phyloP scores from a whole-genome alignment of 192 early-diverging fungal species.

The Chytriomyces hyalinus region DNA sequence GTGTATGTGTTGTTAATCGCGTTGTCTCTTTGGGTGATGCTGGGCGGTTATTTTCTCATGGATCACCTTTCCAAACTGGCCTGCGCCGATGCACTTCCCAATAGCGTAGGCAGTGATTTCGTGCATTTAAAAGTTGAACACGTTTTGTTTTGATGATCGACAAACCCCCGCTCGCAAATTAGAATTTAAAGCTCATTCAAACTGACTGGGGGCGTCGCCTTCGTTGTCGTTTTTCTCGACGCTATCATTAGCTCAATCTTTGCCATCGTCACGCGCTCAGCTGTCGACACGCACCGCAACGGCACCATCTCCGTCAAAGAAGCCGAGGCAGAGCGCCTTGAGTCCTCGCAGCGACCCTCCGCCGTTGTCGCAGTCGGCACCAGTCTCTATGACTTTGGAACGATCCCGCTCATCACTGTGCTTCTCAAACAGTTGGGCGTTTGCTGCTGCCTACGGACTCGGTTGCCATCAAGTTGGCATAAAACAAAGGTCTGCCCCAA shows the following conservation, averaged over 20 bases:
- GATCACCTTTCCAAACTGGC: constrained; percentile 47
- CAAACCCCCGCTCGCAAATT: no score
- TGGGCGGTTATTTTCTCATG: no score
- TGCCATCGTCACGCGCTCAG: background rate
- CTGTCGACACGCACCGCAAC: background rate
- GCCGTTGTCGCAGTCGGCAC: background rate
- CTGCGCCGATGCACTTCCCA: constrained; percentile 38
- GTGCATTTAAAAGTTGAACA: background rate
- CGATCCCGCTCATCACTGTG: background rate
- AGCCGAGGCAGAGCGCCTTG: background rate
- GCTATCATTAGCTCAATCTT: no score
- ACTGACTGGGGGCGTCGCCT: no score
- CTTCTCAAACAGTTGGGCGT: background rate
- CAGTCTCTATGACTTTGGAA: background rate
- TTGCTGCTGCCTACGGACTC: background rate
- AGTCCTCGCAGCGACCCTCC: background rate
- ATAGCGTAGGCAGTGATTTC: constrained; percentile 33
- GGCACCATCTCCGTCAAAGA: background rate
- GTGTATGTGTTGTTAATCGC: background rate
- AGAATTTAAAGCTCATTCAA: no score
- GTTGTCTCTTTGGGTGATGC: background rate
- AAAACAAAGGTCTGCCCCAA: no score
- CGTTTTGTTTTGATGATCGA: no score
- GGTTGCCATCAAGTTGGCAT: no score
- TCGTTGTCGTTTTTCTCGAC: no score